Base-by-base conservation (phyloP, 306 rosid genomes). In the Coriaria nepalensis region DNA sequence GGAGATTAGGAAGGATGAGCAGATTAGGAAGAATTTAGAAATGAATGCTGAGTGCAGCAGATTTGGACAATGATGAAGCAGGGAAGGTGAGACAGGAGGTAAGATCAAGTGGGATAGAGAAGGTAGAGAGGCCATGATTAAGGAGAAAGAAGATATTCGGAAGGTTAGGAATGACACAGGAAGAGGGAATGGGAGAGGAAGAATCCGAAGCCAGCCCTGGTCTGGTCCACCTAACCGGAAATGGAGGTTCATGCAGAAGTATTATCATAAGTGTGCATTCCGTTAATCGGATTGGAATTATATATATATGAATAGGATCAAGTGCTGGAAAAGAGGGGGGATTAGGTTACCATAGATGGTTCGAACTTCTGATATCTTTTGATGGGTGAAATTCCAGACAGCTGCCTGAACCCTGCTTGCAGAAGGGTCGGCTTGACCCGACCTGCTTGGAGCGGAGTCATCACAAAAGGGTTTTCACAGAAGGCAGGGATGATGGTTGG, bases 141-240 rank as follows among this genome's bases (percentile, higher is more conserved):
- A 79, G 84, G 90, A 79, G 62, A 84, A 67, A 60, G 97, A 84
- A 67, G 97, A 81, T 81, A 68, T 84, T 59, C 93, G 79, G 72
- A 81, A 33, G 80, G 79, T 84, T 45, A 80, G 95, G 68, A 90
- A 81, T 63, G 84, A 84, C 95, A 81, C 95, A 7, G 95, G 68
- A 76, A 95, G 72, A 84, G 92, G 63, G 97, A 90, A 39, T 90
- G 97, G 95, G 97, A 90, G 64, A 90, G 95, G 76, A 90, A 63
- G 80, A 84, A 90, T 72, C 94, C 94, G 0, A 90, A 77, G 69
- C 44, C 84, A 34, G 62, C 85, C 37, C 59, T 59, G 33, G n/a
- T n/a, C n/a, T n/a, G n/a, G n/a, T n/a, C 33, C 49, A 11, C 15
- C 73, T 37, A 90, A 90, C 64, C 86, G 81, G 64, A 84, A 90